These are phyloP conservation scores for Heteromeles arbutifolia DNA, from an alignment of 306 rosid genomes.

Conservation along the genomic window DNA sequence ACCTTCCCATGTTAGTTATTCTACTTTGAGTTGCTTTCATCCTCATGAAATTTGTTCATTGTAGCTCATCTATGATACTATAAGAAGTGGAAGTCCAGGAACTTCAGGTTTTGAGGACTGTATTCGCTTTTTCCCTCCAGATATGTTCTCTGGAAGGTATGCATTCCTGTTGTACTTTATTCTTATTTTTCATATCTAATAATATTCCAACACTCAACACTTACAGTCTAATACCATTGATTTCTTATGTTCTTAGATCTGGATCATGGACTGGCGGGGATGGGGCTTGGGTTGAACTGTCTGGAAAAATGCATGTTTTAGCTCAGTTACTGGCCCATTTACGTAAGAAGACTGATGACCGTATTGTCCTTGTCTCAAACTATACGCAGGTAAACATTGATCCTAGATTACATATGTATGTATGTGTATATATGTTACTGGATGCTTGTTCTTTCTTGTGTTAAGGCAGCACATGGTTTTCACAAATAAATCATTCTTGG, in stretches of 20 bases:
- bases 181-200: neutral
- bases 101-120: constrained; percentile 95
- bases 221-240: neutral
- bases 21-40: constrained; percentile 8
- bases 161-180: constrained; percentile 8
- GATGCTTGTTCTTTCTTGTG: neutral
- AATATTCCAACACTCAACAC: neutral
- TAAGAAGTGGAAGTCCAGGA: constrained; percentile 78
- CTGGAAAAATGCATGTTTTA: constrained; percentile 96
- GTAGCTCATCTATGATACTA: constrained; percentile 88
- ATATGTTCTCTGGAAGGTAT: constrained; percentile 92
- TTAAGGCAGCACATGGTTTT: neutral
- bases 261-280: constrained; percentile 90
- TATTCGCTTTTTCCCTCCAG: constrained; percentile 79
- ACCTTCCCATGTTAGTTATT: constrained; percentile 2
- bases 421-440: neutral
- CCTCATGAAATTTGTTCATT: constrained; percentile 27
- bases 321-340: constrained; percentile 86
- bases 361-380: constrained; percentile 94
- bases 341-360: constrained; percentile 74
- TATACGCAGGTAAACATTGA: constrained; percentile 70
- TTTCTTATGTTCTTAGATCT: constrained; percentile 44
- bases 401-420: neutral
- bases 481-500: neutral
- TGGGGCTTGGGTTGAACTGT: constrained; percentile 94